Conservation (phyloP, 345 rosid species). For the Durio zibethinus region DNA sequence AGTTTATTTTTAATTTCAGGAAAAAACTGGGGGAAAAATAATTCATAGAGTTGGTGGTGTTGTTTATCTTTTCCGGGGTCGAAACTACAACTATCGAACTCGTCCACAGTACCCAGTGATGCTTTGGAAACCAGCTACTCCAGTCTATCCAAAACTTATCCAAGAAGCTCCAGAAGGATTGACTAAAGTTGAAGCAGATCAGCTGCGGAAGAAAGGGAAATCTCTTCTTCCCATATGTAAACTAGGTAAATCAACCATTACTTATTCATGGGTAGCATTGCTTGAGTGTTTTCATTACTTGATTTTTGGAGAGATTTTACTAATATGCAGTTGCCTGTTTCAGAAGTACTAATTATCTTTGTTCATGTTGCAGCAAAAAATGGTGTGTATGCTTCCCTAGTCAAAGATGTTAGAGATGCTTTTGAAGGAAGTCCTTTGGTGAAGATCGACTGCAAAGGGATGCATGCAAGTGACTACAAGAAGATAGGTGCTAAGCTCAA, state of each 20-base stretch:
- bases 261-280: not conserved
- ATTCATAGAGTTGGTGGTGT: conserved; percentile 78
- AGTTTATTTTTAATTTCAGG: conserved; percentile 38
- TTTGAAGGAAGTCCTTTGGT: conserved; percentile 83
- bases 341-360: not conserved
- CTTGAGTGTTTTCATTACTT: conserved; percentile 1
- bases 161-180: conserved; percentile 88
- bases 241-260: conserved; percentile 47
- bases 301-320: not conserved
- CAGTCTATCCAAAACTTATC: conserved; percentile 91
- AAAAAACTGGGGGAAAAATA: conserved; percentile 78
- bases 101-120: conserved; percentile 82
- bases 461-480: conserved; percentile 87
- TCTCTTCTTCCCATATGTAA: conserved; percentile 76
- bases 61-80: conserved; percentile 83
- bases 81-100: conserved; percentile 72
- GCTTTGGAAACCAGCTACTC: conserved; percentile 99
- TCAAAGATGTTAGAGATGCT: conserved; percentile 77
- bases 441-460: conserved; percentile 74
- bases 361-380: conserved; percentile 63
- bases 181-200: conserved; percentile 67
- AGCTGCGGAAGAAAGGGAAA: conserved; percentile 61
- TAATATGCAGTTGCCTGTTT: not conserved
- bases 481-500: conserved; percentile 93
- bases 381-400: conserved; percentile 72